Base-by-base conservation (phyloP, 2,329 filamentous ascomycete genomes). In the Calonectria pseudoreteaudii region DNA sequence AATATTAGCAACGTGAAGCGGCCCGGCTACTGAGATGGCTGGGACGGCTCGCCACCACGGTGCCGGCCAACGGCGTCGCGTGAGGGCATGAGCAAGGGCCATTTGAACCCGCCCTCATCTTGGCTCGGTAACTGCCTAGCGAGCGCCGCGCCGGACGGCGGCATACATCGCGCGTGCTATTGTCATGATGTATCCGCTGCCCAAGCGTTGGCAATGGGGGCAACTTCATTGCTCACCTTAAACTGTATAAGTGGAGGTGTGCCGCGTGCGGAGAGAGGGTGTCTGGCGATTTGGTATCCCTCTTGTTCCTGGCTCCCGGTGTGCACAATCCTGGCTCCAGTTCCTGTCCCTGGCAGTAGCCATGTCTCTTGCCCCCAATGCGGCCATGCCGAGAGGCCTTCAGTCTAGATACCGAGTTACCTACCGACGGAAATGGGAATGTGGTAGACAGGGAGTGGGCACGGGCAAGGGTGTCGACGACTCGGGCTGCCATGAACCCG, bases 371-470 rank as follows among this genome's bases (percentile, higher is more conserved):
- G 41, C 18, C 44, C 69, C 65, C 34, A 71, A 30, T 65, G 66
- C 69, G 73, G 73, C 71, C 72, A 65, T 73, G 70, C 72, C 73
- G 74, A 71, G 34, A 31, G 49, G n/a, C 62, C 41, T 47, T 73
- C 41, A 31, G 31, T 36, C 56, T 65, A 80, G 75, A 70, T 80
- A 75, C 77, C 77, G 76, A 74, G 53, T 68, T 52, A 72, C 65
- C 68, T 74, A 50, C 76, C 74, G 75, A 75, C 74, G 50, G 72
- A 75, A 49, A 47, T 62, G 72, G 71, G 66, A 74, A 79, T 80
- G 78, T 80, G 79, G 75, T 50, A 80, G 76, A 80, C 79, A 79
- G 74, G 78, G 77, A 73, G 44, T 47, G 72, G 64, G 56, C 31
- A 58, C 36, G 53, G 66, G 73, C 79, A 80, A 77, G 78, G 78